These are phyloP conservation scores for Dacryopinax spathularia DNA, from an alignment of 768 basidiomycete genomes.

Conservation along the genomic window DNA sequence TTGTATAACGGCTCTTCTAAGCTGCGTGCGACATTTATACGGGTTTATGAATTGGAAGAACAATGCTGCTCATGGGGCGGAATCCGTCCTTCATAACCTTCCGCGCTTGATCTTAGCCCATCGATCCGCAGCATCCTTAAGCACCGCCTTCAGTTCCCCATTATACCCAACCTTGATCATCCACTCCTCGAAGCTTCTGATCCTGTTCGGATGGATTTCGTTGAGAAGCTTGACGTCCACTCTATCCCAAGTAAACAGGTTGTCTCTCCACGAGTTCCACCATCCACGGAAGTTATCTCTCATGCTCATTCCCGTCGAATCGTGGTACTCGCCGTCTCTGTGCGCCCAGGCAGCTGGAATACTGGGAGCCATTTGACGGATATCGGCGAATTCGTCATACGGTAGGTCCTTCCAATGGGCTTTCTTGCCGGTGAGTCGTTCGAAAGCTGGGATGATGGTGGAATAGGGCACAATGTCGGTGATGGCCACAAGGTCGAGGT, in stretches of 20 bases:
- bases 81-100: no score
- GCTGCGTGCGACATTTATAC: no score
- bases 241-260: constrained; percentile 32
- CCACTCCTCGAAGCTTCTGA: constrained; percentile 29
- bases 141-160: constrained; percentile 14
- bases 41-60: no score
- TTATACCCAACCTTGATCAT: constrained; percentile 27
- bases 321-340: constrained; percentile 22
- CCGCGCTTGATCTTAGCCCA: no score
- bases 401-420: constrained; percentile 24
- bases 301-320: constrained; percentile 25
- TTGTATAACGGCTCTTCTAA: no score
- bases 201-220: constrained; percentile 25
- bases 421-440: constrained; percentile 26
- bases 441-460: constrained; percentile 27
- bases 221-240: constrained; percentile 26
- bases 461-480: constrained; percentile 29
- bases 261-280: constrained; percentile 34
- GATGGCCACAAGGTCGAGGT: constrained; percentile 27
- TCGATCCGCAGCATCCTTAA: constrained; percentile 17
- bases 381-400: constrained; percentile 25
- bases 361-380: constrained; percentile 14
- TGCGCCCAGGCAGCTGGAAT: constrained; percentile 13
- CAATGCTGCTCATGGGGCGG: no score
- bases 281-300: constrained; percentile 31